These are phyloP conservation scores for Phialophora macrospora DNA, from an alignment of 2,329 filamentous ascomycete species.

Conservation along the genomic window DNA sequence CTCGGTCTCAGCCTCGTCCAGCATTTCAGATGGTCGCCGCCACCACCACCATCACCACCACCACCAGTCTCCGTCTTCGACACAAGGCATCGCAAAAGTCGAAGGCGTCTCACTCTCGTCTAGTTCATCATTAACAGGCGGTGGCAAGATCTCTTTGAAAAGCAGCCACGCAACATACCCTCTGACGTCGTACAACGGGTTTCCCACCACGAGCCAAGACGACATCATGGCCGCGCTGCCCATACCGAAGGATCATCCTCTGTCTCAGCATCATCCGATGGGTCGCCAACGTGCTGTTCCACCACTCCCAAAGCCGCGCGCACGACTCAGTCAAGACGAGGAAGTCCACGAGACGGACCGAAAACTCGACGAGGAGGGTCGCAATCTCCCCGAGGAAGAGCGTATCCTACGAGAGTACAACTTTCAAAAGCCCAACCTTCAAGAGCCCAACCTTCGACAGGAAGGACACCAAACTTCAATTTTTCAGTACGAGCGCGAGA, in stretches of 20 bases:
- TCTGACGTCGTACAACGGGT: conserved; percentile 9
- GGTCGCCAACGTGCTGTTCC: not conserved
- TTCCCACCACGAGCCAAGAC: not conserved
- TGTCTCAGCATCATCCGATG: conserved; percentile 6
- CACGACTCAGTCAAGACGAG: not conserved
- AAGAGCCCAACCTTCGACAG: not conserved
- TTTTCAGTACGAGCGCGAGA: conserved; percentile 9
- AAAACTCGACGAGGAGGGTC: not conserved
- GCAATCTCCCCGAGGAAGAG: not conserved
- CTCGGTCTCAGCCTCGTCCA: not conserved
- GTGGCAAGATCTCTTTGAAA: not conserved
- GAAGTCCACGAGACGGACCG: not conserved
- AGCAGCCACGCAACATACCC: not conserved
- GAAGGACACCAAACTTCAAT: not conserved
- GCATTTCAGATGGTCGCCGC: not conserved
- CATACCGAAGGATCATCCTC: conserved; percentile 16
- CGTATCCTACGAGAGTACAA: not conserved
- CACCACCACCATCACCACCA: too few species aligned
- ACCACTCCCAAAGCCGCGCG: not conserved
- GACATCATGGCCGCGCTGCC: conserved; percentile 15
- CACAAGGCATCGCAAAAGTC: conserved; percentile 9
- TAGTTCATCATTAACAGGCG: not conserved
- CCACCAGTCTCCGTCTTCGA: not conserved
- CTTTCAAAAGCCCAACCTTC: not conserved
- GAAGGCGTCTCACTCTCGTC: not conserved